Conservation (phyloP, 345 rosid species). For the Boechera divaricarpa region DNA sequence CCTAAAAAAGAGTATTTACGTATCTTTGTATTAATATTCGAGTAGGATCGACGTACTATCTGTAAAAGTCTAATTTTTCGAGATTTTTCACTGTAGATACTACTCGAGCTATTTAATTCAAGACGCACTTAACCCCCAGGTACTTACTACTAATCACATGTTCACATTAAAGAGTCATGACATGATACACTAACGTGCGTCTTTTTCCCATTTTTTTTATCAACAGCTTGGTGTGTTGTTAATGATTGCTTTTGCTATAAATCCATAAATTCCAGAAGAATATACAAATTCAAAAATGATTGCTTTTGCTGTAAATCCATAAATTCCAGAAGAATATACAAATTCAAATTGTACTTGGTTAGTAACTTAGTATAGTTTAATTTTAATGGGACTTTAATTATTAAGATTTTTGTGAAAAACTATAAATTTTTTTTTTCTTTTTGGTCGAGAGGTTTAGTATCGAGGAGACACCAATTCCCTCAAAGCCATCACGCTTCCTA, state of each 20-base stretch:
- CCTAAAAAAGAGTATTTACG: no score
- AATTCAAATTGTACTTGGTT: constrained; percentile 9
- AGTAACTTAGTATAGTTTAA: no score
- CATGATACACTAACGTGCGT: not conserved
- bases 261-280: not conserved
- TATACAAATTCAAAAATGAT: constrained; percentile 1
- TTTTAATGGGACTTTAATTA: constrained; percentile 6
- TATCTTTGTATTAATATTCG: not conserved
- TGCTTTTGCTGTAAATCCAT: constrained; percentile 7
- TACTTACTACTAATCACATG: not conserved
- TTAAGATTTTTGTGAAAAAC: constrained; percentile 5
- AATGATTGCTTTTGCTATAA: constrained; percentile 20
- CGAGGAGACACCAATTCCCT: constrained; percentile 33
- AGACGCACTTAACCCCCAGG: not conserved
- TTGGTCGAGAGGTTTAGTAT: constrained; percentile 39
- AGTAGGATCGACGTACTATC: no score
- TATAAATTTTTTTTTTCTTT: not conserved
- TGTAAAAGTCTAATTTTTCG: not conserved
- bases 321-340: not conserved
- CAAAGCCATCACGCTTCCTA: constrained; percentile 28
- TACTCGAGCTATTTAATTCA: not conserved
- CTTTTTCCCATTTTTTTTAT: not conserved
- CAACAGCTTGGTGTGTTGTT: constrained; percentile 7
- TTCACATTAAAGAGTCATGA: not conserved
- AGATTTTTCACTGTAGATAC: not conserved